A percentile compares a stretch with the other conserved stretches of the same genome.
phyloP scores from a whole-genome alignment of 768 basidiomycete genomes.

The Leccinum truebloodii region DNA sequence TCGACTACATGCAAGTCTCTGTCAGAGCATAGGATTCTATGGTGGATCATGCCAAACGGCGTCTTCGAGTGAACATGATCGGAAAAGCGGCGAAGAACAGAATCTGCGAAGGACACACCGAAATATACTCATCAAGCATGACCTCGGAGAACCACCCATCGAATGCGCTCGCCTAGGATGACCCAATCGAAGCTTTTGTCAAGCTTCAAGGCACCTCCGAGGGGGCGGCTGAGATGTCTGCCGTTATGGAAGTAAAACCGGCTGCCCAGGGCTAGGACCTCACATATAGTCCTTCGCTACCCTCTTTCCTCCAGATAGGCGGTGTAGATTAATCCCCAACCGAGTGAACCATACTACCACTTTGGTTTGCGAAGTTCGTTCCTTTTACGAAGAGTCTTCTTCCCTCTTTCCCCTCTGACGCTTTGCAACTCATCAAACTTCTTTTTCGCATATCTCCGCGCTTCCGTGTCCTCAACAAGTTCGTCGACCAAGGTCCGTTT shows the following conservation, averaged over 20 bases:
- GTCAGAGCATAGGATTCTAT: neutral
- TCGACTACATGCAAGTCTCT: neutral
- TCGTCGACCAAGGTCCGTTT: constrained; percentile 89
- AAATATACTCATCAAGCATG: neutral
- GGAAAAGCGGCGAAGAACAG: constrained; percentile 11
- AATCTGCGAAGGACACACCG: constrained; percentile 7
- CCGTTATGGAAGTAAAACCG: neutral
- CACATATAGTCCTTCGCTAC: neutral
- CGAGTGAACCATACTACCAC: constrained; percentile 49
- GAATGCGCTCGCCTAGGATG: neutral
- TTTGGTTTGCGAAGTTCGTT: constrained; percentile 63
- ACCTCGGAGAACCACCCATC: constrained; percentile 12
- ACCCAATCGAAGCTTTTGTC: neutral
- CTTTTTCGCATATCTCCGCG: constrained; percentile 85
- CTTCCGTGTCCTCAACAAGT: constrained; percentile 84
- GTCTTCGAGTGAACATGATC: constrained; percentile 13
- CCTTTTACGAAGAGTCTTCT: constrained; percentile 67
- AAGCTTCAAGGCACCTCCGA: neutral
- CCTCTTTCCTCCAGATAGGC: constrained; percentile 6
- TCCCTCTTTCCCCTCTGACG: constrained; percentile 66
- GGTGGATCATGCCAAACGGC: constrained; percentile 6
- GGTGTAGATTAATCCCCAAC: constrained; percentile 9
- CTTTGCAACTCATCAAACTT: constrained; percentile 82
- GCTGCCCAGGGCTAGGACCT: neutral
- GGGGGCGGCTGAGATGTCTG: neutral